Conservation (phyloP, 306 rosid genomes). For the Quercus agrifolia region DNA sequence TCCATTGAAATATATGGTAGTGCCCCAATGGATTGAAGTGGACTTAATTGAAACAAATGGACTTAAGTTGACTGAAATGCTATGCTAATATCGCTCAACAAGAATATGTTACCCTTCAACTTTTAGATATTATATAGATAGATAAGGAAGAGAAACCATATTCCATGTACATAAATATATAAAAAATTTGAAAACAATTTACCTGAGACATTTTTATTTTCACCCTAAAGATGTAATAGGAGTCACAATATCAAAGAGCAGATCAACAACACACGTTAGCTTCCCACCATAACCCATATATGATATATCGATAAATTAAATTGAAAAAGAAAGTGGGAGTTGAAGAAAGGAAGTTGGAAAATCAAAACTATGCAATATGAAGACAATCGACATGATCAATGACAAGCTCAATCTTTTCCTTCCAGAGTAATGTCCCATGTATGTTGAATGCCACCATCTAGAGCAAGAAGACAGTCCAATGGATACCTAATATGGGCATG, state of each 20-base stretch:
- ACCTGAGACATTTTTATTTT: not conserved
- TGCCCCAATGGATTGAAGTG: too few relatives aligned
- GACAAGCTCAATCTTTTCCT: slow-evolving; percentile 83
- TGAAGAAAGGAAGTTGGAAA: too few relatives aligned
- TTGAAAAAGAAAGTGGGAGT: too few relatives aligned
- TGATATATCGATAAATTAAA: too few relatives aligned
- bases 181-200: slow-evolving; percentile 6
- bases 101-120: too few relatives aligned
- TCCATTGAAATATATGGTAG: too few relatives aligned
- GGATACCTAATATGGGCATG: not conserved
- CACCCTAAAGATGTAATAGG: not conserved
- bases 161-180: slow-evolving; percentile 5
- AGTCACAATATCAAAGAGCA: not conserved
- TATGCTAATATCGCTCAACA: too few relatives aligned
- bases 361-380: not conserved
- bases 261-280: not conserved
- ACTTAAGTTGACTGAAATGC: too few relatives aligned
- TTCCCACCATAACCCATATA: not conserved
- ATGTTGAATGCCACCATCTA: slow-evolving; percentile 99
- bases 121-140: too few relatives aligned
- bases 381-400: slow-evolving; percentile 78
- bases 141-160: not conserved
- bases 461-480: slow-evolving; percentile 20
- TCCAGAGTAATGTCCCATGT: slow-evolving; percentile 94
- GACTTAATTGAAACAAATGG: too few relatives aligned